Base-by-base conservation (phyloP, 768 basidiomycete genomes). In the Leccinum barrowsii region DNA sequence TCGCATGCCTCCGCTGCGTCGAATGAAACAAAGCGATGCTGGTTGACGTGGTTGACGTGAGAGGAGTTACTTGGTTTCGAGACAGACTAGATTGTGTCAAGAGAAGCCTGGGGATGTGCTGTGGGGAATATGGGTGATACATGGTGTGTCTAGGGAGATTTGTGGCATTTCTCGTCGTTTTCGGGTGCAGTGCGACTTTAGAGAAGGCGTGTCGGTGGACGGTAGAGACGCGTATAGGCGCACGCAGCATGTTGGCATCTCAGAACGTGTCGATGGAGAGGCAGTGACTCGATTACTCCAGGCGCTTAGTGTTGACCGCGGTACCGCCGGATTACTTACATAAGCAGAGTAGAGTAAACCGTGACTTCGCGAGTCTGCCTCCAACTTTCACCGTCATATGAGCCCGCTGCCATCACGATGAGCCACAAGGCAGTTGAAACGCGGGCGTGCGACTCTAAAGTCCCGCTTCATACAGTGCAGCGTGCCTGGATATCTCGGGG, bases 171-270 rank as follows among this genome's bases (percentile, higher is more conserved):
- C 52, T 49, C 17, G 42, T 54, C 3, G 57, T 7, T 48, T 28
- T 58, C 10, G n/a, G 22, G 4, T 26, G 53, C 2, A 7, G 50
- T 35, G 22, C 21, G 2, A 51, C 32, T 40, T 28, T 60, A 13
- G 50, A 60, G 12, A 40, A 50, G 21, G 47, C 15, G 17, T 59
- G 17, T 50, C 48, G 55, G 32, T 47, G 19, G 32, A 24, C 44
- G 7, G 47, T 26, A 11, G 56, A 51, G 28, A 50, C 42, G 64
- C 59, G 66, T 56, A 57, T 44, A 26, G 24, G 65, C 65, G 72
- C 68, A 56, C 77, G 82, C 71, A 83, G 74, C 84, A 85, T 86
- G 52, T 78, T 72, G 75, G 37, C 83, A 83, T 85, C 55, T 60
- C 65, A 62, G 55, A 47, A 24, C 15, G 44, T 34, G 24, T 53